Evolutionary conservation across 2,329 filamentous ascomycete genomes (phyloP).

Genomic region (Keithomyces neogunnii): DNA sequence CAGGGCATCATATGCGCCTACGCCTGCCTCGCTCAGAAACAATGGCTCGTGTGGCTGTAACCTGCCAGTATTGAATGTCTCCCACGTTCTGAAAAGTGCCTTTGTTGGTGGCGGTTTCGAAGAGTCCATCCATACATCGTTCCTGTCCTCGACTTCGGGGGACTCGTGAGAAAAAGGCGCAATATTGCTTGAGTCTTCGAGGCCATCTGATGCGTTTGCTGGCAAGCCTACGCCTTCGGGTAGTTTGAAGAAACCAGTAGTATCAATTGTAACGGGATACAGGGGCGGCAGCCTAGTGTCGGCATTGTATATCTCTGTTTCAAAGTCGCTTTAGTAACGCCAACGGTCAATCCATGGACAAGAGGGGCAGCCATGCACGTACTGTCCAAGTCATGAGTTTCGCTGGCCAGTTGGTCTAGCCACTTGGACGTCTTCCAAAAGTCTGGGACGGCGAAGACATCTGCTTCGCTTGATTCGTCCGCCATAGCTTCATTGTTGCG

Average conservation of each 20-base stretch:
- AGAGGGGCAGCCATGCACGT: slow-evolving; percentile 3
- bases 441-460: slow-evolving; percentile 57
- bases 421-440: slow-evolving; percentile 49
- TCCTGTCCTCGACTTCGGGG: slow-evolving; percentile 6
- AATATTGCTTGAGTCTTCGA: neutral
- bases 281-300: slow-evolving; percentile 11
- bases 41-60: slow-evolving; percentile 29
- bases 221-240: slow-evolving; percentile 1
- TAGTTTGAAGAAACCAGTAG: slow-evolving; percentile 24
- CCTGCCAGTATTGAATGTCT: slow-evolving; percentile 46
- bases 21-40: slow-evolving; percentile 62
- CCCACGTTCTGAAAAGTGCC: slow-evolving; percentile 57
- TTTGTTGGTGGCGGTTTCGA: slow-evolving; percentile 20
- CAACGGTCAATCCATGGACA: neutral
- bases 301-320: neutral
- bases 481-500: slow-evolving; percentile 19
- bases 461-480: slow-evolving; percentile 33
- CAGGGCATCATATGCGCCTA: slow-evolving; percentile 57
- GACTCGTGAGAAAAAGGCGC: slow-evolving; percentile 1
- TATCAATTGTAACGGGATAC: slow-evolving; percentile 12
- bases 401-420: slow-evolving; percentile 23
- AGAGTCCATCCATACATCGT: slow-evolving; percentile 38
- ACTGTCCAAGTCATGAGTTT: slow-evolving; percentile 25
- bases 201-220: neutral
- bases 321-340: neutral